Base-by-base conservation (phyloP, 768 basidiomycete species). In the Podaxis mareebaensis region DNA sequence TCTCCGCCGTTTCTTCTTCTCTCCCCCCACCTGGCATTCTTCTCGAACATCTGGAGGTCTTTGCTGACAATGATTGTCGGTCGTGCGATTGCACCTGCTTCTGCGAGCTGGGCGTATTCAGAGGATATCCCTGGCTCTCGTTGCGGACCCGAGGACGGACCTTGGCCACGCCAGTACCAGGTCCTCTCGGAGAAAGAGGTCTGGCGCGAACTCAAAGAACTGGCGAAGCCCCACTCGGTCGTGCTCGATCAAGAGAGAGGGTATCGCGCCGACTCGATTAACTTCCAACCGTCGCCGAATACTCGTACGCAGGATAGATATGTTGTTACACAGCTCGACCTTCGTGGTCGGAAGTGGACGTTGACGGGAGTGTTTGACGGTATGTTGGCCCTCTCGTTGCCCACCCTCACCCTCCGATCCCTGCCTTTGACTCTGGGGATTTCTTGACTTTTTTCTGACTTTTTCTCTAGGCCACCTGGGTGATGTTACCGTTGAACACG, bases 281-380 rank as follows among this genome's bases (percentile, higher is more conserved):
- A 89, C 69, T 89, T 90, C 63, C 88, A 90, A 65, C 88, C 88
- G 3, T 87, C 84, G 40, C 75, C 77, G 0, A 76, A 73, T 8
- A 78, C 81, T 20, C 76, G 73, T 64, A 88, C 85, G 0, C 88
- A 90, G 74, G 88, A 90, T 67, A 79, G 88, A 61, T 87, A 87
- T 65, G 80, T 86, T 33, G 80, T 87, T 60, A 83, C 82, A 7
- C 79, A 81, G 67, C 76, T 88, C 61, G 76, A 85, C 49, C 75
- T 90, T 58, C 78, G 78, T 54, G 88, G 85, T 13, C 81, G 77
- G 33, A 73, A 76, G 54, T 90, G 88, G 88, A 78, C 79, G n/a
- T 79, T 90, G 65, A 87, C 86, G 1, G 88, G 85, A 53, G 87
- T 90, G 39, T 90, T 90, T 68, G 88, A 90, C 71, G 88, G 88